Conservation (phyloP, 352 stramenopile species). For the Pythium apleroticum region DNA sequence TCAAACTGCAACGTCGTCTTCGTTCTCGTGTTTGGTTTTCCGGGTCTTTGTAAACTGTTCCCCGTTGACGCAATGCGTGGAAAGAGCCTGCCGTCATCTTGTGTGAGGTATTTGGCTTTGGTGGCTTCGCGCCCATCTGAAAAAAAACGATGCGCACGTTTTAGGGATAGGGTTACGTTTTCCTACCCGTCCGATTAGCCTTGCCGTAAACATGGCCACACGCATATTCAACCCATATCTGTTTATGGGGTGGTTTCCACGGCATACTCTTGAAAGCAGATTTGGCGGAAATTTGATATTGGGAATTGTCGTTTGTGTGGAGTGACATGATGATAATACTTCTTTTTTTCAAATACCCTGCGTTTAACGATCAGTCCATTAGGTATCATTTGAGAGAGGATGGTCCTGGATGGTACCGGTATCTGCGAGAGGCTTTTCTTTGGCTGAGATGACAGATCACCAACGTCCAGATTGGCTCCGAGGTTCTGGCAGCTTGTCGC, state of each 20-base stretch:
- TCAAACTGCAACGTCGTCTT: neutral
- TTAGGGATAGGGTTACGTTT: constrained; percentile 9
- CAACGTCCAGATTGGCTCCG: neutral
- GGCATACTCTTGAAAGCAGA: too few relatives aligned
- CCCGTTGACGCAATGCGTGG: constrained; percentile 19
- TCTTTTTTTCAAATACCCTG: too few relatives aligned
- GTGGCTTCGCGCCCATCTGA: too few relatives aligned
- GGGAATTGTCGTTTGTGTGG: too few relatives aligned
- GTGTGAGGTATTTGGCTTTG: neutral
- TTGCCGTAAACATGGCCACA: neutral
- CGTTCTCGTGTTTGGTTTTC: constrained; percentile 8
- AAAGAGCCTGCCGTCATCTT: constrained; percentile 9
- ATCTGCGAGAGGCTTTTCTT: neutral
- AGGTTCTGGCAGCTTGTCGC: neutral
- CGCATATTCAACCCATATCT: neutral
- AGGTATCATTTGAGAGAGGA: too few relatives aligned
- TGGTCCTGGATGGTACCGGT: too few relatives aligned
- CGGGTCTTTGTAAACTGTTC: constrained; percentile 13
- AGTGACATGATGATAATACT: too few relatives aligned
- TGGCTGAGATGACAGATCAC: neutral
- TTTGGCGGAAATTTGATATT: too few relatives aligned
- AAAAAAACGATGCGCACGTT: neutral
- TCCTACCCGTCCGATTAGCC: neutral
- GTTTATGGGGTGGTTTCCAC: too few relatives aligned
- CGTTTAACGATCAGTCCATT: too few relatives aligned